Base-by-base conservation (phyloP, 176 grass and related monocot genomes). In the Saccharum officinarum region DNA sequence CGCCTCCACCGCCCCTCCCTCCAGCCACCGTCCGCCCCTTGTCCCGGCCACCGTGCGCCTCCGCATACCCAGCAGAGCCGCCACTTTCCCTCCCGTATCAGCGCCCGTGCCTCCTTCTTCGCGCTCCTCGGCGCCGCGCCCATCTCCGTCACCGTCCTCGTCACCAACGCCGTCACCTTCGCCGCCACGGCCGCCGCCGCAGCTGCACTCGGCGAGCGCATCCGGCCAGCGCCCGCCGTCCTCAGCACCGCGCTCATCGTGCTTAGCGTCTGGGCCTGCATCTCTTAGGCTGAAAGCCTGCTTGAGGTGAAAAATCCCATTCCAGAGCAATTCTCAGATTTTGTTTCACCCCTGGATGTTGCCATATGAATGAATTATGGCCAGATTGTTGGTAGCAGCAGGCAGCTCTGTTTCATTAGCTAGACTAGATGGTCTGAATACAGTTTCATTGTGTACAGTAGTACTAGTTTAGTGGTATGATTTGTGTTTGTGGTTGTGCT, bases 121-220 rank as follows among this genome's bases (percentile, higher is more conserved):
- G n/a, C n/a, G n/a, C n/a, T n/a, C n/a, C n/a, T n/a, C n/a, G n/a
- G n/a, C n/a, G n/a, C n/a, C n/a, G n/a, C n/a, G 61, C 95, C 92
- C 45, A 93, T 97, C 85, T 97, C 91, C 81, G 79, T 97, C 8
- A 91, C 92, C 37, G 95, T 97, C 62, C 95, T 92, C 18, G 92
- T 95, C 67, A 97, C 95, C 66, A 93, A 95, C 79, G 95, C 92
- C 84, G 91, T 89, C 47, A 95, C 92, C 65, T 97, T 97, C 84
- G 92, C 95, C 11, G 87, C 91, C 76, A 97, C 95, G 17, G 91
- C 95, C 46, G 87, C 76, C 37, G 71, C 84, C 8, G 91, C 90
- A 30, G 81, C 88, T 14, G 25, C 88, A 3, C 86, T 97, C 4
- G 95, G 95, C 41, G 92, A 97, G 75, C 87, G 85, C 46, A 88